Base-by-base conservation (phyloP, 257 asterid genomes). In the Linderniella brevidens region DNA sequence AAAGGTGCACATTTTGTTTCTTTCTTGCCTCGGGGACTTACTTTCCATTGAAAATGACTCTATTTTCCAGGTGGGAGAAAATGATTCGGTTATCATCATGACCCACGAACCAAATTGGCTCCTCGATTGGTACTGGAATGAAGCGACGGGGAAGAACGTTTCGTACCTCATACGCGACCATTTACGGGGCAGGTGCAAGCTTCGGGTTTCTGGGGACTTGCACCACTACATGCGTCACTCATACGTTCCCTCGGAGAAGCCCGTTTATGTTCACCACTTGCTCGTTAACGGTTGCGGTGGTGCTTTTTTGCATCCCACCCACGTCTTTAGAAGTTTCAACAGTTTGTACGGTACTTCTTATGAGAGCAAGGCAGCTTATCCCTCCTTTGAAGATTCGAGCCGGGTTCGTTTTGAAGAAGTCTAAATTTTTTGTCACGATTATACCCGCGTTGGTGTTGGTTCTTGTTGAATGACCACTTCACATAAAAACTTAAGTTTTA, bases 241-340 rank as follows among this genome's bases (percentile, higher is more conserved):
- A 35, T 70, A 59, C 54, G 75, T 75, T 45, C 92, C 85, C 20
- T 72, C 93, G 3, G 85, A 85, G 63, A 79, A 77, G 68, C 98
- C 93, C 8, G 81, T 61, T 50, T 52, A 69, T 20, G 96, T 90
- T 63, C 96, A 81, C 36, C 96, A 90, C 71, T 64, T 90, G 62
- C 86, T 85, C 46, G 99, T 85, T 54, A 90, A 85, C 70, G 99
- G 99, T 55, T 90, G 96, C 61, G 96, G 98, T 19, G 98, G 98
- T 55, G 98, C 96, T 7, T 90, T 90, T 78, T 64, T 90, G 82
- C 98, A 90, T 65, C 98, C 98, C 37, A 90, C 98, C 19, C 98
- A 90, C 38, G 96, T 85, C 53, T 90, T 90, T 62, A 71, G 78
- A 53, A 76, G 77, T 68, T 90, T 85, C 58, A 56, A 73, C 46